A percentile compares a stretch with the other conserved stretches of the same genome.
These are phyloP conservation scores for Diutina pseudorugosa DNA, from an alignment of 1,139 yeast species.

Conservation along the genomic window DNA sequence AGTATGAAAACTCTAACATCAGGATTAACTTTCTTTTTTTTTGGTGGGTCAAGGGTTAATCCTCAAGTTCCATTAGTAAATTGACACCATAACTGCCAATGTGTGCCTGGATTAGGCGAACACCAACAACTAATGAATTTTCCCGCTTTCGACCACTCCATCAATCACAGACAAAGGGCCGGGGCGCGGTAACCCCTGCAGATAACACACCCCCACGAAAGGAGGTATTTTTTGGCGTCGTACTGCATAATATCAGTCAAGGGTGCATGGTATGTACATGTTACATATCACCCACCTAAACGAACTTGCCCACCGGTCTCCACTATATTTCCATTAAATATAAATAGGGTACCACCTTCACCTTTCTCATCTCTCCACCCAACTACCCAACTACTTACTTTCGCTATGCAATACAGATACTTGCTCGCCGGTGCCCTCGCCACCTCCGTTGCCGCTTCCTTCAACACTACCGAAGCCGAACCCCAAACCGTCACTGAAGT, in stretches of 20 bases:
- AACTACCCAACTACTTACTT: conserved; percentile 1
- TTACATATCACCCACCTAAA: too few relatives aligned
- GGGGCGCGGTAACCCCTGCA: neutral
- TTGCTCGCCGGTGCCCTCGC: conserved; percentile 4
- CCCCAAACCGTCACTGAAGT: neutral
- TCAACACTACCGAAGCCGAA: neutral
- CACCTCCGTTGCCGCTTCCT: conserved; percentile 1
- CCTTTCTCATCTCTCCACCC: neutral
- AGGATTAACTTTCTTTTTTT: too few relatives aligned
- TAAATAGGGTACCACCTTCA: neutral
- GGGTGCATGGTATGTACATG: neutral
- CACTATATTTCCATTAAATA: too few relatives aligned
- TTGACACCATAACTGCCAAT: too few relatives aligned
- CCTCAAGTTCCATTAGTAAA: too few relatives aligned
- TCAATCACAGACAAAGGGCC: too few relatives aligned
- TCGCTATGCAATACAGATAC: conserved; percentile 3
- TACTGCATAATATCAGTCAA: neutral
- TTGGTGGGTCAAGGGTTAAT: too few relatives aligned
- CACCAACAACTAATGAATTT: too few relatives aligned
- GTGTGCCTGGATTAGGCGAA: too few relatives aligned
- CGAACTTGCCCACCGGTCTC: too few relatives aligned
- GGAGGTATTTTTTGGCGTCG: neutral
- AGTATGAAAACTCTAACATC: too few relatives aligned
- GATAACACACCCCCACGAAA: neutral
- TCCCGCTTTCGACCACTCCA: too few relatives aligned